These are phyloP conservation scores for Phytophthora sp. DNA, from an alignment of 352 stramenopile species.

Conservation along the genomic window DNA sequence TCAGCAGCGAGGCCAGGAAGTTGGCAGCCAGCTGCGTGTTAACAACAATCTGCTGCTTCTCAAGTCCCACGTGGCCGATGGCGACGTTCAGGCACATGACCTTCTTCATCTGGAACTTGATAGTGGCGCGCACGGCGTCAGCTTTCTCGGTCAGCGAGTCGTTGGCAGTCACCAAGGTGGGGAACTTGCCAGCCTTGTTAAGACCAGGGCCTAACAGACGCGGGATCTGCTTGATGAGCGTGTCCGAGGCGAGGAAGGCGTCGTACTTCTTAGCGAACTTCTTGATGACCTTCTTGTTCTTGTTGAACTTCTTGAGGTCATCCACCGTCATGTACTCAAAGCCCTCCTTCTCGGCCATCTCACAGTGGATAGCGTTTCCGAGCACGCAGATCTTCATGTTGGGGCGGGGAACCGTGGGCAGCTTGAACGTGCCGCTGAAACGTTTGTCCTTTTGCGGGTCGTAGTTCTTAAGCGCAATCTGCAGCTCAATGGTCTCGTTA, in stretches of 20 bases:
- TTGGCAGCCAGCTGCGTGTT: constrained; percentile 99
- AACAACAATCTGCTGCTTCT: constrained; percentile 95
- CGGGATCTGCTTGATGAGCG: constrained; percentile 99
- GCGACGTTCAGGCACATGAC: constrained; percentile 99
- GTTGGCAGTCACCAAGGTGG: constrained; percentile 93
- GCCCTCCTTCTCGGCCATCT: constrained; percentile 98
- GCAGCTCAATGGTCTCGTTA: constrained; percentile 98
- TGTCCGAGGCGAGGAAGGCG: constrained; percentile 99
- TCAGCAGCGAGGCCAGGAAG: constrained; percentile 99
- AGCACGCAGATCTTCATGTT: constrained; percentile 99
- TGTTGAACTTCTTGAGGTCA: constrained; percentile 99
- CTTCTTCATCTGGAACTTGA: constrained; percentile 99
- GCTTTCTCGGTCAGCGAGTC: constrained; percentile 99
- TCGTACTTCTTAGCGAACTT: constrained; percentile 99
- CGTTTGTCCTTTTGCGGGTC: constrained; percentile 99
- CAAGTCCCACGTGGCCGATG: constrained; percentile 96
- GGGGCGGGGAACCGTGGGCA: constrained; percentile 95
- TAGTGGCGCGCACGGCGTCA: constrained; percentile 97
- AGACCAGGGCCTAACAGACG: constrained; percentile 99
- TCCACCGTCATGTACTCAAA: constrained; percentile 99
- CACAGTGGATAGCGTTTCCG: constrained; percentile 98
- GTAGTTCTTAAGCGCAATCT: constrained; percentile 99
- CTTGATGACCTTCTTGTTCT: constrained; percentile 99
- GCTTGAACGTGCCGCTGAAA: constrained; percentile 99
- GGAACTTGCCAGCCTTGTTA: constrained; percentile 99